Evolutionary conservation across 1,284 basidiomycete genomes (phyloP).

Genomic region (Puccinia triticina): DNA sequence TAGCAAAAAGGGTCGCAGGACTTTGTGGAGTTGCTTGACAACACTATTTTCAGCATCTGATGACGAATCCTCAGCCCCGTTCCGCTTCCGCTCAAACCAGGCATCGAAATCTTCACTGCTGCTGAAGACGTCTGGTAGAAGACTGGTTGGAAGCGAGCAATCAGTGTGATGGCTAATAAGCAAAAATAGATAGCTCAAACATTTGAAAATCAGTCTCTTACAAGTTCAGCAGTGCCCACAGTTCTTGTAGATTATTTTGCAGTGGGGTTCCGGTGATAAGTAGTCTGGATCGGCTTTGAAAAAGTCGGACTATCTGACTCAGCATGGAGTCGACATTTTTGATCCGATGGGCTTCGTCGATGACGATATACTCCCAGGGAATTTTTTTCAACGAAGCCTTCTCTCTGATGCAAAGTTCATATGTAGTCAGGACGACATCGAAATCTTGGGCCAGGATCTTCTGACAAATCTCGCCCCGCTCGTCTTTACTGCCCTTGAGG

Average conservation of each 20-base stretch:
- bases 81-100: slow-evolving; percentile 69
- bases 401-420: slow-evolving; percentile 96
- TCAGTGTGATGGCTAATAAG: background rate
- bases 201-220: slow-evolving; percentile 50
- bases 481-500: slow-evolving; percentile 85
- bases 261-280: slow-evolving; percentile 96
- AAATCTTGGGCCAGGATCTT: slow-evolving; percentile 85
- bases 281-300: slow-evolving; percentile 82
- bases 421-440: slow-evolving; percentile 92
- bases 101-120: slow-evolving; percentile 68
- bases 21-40: slow-evolving; percentile 96
- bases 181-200: slow-evolving; percentile 57
- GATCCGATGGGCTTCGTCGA: slow-evolving; percentile 99
- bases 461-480: slow-evolving; percentile 79
- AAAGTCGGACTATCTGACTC: slow-evolving; percentile 89
- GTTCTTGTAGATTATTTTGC: slow-evolving; percentile 95
- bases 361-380: slow-evolving; percentile 95
- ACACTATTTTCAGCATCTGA: slow-evolving; percentile 65
- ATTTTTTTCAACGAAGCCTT: slow-evolving; percentile 89
- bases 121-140: slow-evolving; percentile 63
- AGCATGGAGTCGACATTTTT: slow-evolving; percentile 98
- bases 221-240: slow-evolving; percentile 94
- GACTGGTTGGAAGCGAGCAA: slow-evolving; percentile 2
- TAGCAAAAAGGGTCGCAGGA: slow-evolving; percentile 89
- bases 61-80: slow-evolving; percentile 18